Base-by-base conservation (phyloP, 1,284 basidiomycete genomes). In the Cryptococcus wingfieldii region DNA sequence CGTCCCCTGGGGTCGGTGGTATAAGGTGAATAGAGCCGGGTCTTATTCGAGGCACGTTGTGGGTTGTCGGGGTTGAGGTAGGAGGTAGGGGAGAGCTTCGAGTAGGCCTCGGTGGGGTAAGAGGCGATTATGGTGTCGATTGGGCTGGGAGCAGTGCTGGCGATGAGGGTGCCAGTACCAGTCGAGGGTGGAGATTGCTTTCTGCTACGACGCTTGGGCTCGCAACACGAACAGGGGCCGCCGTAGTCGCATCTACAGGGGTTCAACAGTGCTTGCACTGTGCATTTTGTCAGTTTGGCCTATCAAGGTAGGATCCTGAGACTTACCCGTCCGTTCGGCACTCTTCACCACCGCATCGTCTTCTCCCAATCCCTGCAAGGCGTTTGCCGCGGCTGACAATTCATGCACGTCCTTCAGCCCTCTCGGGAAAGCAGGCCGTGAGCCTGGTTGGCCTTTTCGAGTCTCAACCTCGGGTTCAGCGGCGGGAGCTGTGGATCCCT, bases 221-320 rank as follows among this genome's bases (percentile, higher is more conserved):
- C 80, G 61, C 83, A 86, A 69, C 88, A 90, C 54, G 71, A 73
- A 66, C 81, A 82, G 1, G 67, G 64, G 1, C 78, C 79, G 34
- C 69, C 74, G 3, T 72, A 67, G 41, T 77, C 76, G 65, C 81
- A 82, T 28, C 70, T 59, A 59, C 80, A 80, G 1, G 79, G 75
- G 53, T 75, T 75, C 18, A 74, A 61, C 14, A 77, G 60, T 27
- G 63, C 66, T 43, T 50, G 47, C 19, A 74, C 71, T 74, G 59
- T 12, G 45, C 12, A 5, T 16, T 25, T 6, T 44, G 41, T 55
- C 38, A 55, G 53, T 25, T 38, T 9, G 19, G 13, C 77, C 25
- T 27, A 19, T 27, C n/a, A 54, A 41, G 37, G 23, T 38, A 6
- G 39, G 7, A 47, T 28, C 5, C 2, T 28, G 59, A 85, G 86